Evolutionary conservation across 257 asterid genomes (phyloP).

Genomic region (Parsonsia alboflavescens): DNA sequence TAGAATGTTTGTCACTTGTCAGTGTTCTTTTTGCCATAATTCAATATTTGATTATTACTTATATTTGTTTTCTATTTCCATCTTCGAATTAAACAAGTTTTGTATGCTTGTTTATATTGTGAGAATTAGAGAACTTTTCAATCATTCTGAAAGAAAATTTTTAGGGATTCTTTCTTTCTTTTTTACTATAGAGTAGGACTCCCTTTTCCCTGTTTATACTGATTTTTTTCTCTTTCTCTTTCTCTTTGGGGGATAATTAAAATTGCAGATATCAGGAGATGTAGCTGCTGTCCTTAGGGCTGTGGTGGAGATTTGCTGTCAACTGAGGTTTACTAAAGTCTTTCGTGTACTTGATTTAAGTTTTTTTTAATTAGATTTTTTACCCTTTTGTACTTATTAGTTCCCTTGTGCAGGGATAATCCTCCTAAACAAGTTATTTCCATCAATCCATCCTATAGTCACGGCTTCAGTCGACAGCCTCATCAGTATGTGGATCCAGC

Average conservation of each 20-base stretch:
- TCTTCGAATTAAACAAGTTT: no score
- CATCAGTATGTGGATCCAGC: constrained; percentile 61
- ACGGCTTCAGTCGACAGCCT: constrained; percentile 47
- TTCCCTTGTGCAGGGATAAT: constrained; percentile 53
- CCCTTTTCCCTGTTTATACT: background rate
- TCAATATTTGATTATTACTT: background rate
- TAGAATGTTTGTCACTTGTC: background rate
- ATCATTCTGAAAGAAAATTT: background rate
- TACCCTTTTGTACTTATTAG: background rate
- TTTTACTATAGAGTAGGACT: background rate
- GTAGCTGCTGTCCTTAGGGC: constrained; percentile 80
- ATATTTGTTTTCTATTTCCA: background rate
- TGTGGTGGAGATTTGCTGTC: constrained; percentile 87
- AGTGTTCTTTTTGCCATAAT: background rate
- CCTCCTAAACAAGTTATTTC: constrained; percentile 92
- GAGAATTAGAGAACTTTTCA: background rate
- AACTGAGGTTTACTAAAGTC: constrained; percentile 47
- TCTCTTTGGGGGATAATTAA: background rate
- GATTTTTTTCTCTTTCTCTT: background rate
- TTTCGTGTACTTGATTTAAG: background rate
- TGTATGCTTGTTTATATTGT: background rate
- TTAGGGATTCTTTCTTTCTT: background rate
- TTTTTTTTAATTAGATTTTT: background rate
- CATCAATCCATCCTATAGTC: constrained; percentile 55
- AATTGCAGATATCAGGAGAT: constrained; percentile 79